Conservation (phyloP, 257 asterid genomes). For the Solanum pimpinellifolium region DNA sequence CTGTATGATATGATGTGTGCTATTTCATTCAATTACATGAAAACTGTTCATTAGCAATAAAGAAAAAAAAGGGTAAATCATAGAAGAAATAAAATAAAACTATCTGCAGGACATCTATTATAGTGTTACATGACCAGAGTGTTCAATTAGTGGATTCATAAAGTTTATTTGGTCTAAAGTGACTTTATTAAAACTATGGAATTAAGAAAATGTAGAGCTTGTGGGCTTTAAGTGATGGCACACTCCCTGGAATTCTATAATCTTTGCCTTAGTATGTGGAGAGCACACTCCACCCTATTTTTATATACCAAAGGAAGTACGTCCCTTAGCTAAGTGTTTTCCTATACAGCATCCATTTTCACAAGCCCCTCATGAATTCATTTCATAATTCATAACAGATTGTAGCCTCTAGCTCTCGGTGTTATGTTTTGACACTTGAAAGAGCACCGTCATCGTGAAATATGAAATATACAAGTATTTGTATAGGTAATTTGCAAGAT, state of each 20-base stretch:
- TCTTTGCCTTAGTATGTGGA: constrained; percentile 16
- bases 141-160: background rate
- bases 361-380: background rate
- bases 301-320: background rate
- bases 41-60: background rate
- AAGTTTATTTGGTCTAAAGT: background rate
- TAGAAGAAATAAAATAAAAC: background rate
- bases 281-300: constrained; percentile 41
- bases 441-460: background rate
- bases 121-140: background rate
- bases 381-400: background rate
- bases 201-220: background rate
- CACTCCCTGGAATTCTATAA: constrained; percentile 29
- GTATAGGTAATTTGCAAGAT: background rate
- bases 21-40: background rate
- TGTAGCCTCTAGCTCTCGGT: background rate
- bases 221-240: constrained; percentile 10
- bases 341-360: constrained; percentile 17
- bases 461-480: background rate
- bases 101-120: background rate
- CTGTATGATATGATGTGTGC: background rate
- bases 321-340: constrained; percentile 13
- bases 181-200: background rate
- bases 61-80: background rate
- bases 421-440: background rate